These are phyloP conservation scores for Lachnum nothofagi DNA, from an alignment of 2,329 filamentous ascomycete genomes.

Conservation along the genomic window DNA sequence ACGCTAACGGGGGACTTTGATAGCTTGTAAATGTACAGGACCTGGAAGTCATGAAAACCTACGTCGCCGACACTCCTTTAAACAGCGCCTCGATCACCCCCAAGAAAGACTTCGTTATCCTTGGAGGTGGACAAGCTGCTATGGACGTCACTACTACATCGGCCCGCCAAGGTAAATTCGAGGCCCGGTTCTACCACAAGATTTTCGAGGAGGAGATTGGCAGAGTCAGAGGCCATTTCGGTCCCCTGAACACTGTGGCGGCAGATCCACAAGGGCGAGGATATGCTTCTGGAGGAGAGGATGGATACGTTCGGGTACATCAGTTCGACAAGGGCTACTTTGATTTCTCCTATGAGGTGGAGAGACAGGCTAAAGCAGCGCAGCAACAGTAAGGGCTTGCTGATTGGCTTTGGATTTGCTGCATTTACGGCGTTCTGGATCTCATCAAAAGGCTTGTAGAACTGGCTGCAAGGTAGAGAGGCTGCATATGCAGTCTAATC, in stretches of 20 bases:
- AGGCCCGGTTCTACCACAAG: slow-evolving; percentile 99
- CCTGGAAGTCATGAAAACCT: slow-evolving; percentile 89
- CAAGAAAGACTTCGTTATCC: slow-evolving; percentile 96
- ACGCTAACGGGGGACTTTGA: slow-evolving; percentile 7
- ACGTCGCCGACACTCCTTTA: slow-evolving; percentile 84
- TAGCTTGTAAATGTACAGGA: slow-evolving; percentile 78
- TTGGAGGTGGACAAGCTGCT: slow-evolving; percentile 95
- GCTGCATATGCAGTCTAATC: background rate
- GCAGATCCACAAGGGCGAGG: slow-evolving; percentile 85
- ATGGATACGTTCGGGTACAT: slow-evolving; percentile 96
- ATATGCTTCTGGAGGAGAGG: slow-evolving; percentile 94
- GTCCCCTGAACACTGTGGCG: slow-evolving; percentile 80
- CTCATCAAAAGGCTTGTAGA: slow-evolving; percentile 19
- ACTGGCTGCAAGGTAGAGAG: slow-evolving; percentile 7
- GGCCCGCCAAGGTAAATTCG: slow-evolving; percentile 95
- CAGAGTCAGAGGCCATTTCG: slow-evolving; percentile 94
- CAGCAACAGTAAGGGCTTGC: slow-evolving; percentile 21
- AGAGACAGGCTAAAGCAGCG: slow-evolving; percentile 60
- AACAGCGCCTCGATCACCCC: slow-evolving; percentile 92
- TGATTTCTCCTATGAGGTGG: slow-evolving; percentile 98
- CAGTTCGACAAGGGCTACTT: slow-evolving; percentile 99
- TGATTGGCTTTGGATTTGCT: slow-evolving; percentile 15
- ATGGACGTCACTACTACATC: slow-evolving; percentile 95
- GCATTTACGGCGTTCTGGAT: slow-evolving; percentile 29
- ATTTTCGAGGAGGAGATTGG: slow-evolving; percentile 99